A percentile compares a stretch with the other conserved stretches of the same genome.
Evolutionary conservation across 495 filamentous ascomycete species (phyloP).

Genomic region (Penicillium angulare): DNA sequence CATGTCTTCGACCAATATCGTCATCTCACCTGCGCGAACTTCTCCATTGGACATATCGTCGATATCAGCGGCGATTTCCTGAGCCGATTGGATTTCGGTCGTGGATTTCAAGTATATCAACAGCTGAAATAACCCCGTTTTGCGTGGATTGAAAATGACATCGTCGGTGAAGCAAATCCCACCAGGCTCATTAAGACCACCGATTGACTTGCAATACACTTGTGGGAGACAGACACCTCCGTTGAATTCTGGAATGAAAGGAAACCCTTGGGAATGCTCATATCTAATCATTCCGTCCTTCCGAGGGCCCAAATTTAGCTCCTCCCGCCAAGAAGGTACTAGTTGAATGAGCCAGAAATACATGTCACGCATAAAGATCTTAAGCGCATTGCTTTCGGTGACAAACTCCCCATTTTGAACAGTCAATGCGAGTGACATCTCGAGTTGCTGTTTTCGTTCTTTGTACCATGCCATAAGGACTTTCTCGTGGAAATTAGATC

Average conservation of each 20-base stretch:
- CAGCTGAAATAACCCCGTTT: constrained; percentile 3
- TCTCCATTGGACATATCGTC: too few species aligned
- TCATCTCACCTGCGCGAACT: too few species aligned
- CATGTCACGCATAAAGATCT: constrained; percentile 34
- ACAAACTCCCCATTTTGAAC: constrained; percentile 35
- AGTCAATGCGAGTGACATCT: constrained; percentile 30
- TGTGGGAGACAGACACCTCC: constrained; percentile 12
- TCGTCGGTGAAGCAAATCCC: constrained; percentile 14
- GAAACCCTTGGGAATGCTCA: constrained; percentile 22
- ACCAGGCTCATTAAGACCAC: neutral
- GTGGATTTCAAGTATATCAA: constrained; percentile 3
- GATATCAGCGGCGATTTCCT: neutral
- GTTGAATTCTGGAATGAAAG: constrained; percentile 20
- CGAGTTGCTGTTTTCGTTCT: constrained; percentile 42
- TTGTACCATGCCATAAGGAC: constrained; percentile 33
- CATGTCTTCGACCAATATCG: neutral
- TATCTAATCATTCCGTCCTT: constrained; percentile 27
- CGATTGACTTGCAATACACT: constrained; percentile 13
- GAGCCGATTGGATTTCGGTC: too few species aligned
- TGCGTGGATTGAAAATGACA: constrained; percentile 9
- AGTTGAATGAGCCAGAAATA: constrained; percentile 32
- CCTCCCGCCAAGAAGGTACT: constrained; percentile 25
- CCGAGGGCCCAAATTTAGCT: constrained; percentile 26
- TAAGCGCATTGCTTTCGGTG: constrained; percentile 21
- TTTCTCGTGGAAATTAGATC: neutral